Evolutionary conservation across 176 grass and related monocot species (phyloP), one percentile per base, ranked within the genome.

Genomic region (Ensete ventricosum): DNA sequence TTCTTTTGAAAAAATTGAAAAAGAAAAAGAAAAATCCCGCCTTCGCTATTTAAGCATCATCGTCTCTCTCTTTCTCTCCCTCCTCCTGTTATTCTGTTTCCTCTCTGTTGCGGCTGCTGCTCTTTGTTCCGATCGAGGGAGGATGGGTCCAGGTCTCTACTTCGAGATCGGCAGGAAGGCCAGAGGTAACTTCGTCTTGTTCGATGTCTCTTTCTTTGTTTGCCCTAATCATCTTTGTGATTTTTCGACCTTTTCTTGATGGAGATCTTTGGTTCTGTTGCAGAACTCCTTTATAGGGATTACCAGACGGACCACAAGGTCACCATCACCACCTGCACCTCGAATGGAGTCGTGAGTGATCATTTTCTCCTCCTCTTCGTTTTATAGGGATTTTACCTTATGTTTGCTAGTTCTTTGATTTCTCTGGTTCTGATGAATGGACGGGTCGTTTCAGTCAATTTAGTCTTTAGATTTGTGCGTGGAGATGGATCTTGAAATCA

Each of bases 81-180:
- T 29, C 29, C 3, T 2, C 3, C 34, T 43, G 34, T 43, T 6
- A 43, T 43, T 43, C 34, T 43, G 34, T 43, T 43, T 58, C 48
- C 1, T 71, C 49, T 71, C 68, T 49, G 8, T 71, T 7, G 11
- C 21, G 7, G 14, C 14, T 6, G 7, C 14, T 3, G 6, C 19
- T 25, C 62, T 52, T 64, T 60, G 20, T 53, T 73, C 68, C 49
- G 69, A 73, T 57, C 9, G 22, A 27, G 43, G 55, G 22, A 73
- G 25, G 20, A 93, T 89, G 94, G 90, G 85, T 11, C 90, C 86
- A 2, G 90, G 94, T 53, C 80, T 91, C 75, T 93, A 87, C 84
- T 78, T 75, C 24, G 94, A 98, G 71, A 91, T 93, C 79, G 90
- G 90, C 67, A 98, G 82, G 80, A 91, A 87, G 79, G 75, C 88